Conservation (phyloP, 2,329 filamentous ascomycete genomes). For the Epichloe coenophiala region DNA sequence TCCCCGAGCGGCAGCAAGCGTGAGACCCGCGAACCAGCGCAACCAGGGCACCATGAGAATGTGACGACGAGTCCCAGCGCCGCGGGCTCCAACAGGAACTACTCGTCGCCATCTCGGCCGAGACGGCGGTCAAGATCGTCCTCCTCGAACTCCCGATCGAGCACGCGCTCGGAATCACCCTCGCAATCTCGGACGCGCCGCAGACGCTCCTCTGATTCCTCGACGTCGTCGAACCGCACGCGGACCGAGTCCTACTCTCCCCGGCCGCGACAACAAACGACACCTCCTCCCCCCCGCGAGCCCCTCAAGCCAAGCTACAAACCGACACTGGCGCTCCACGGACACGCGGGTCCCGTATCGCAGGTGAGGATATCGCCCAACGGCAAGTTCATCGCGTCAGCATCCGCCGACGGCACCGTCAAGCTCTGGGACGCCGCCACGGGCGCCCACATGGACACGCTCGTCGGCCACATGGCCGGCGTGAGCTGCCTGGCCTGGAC, state of each 20-base stretch:
- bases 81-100: constrained; percentile 13
- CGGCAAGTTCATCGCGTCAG: constrained; percentile 77
- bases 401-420: constrained; percentile 77
- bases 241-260: constrained; percentile 9
- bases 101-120: constrained; percentile 17
- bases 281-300: constrained; percentile 30
- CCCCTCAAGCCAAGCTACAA: constrained; percentile 52
- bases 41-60: neutral
- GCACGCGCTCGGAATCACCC: constrained; percentile 24
- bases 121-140: constrained; percentile 18
- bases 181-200: constrained; percentile 17
- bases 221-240: constrained; percentile 18
- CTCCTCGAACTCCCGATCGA: constrained; percentile 23
- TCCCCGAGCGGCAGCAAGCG: neutral
- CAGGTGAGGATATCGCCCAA: constrained; percentile 86
- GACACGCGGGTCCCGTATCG: constrained; percentile 68
- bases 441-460: constrained; percentile 69
- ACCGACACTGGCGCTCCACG: constrained; percentile 56
- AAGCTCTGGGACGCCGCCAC: constrained; percentile 80
- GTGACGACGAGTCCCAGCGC: constrained; percentile 9
- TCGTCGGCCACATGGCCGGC: constrained; percentile 87
- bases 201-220: constrained; percentile 17
- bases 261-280: constrained; percentile 13
- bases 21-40: constrained; percentile 1
- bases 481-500: constrained; percentile 91